Evolutionary conservation across 2,329 filamentous ascomycete genomes (phyloP).

Genomic region (Aspergillus latus): DNA sequence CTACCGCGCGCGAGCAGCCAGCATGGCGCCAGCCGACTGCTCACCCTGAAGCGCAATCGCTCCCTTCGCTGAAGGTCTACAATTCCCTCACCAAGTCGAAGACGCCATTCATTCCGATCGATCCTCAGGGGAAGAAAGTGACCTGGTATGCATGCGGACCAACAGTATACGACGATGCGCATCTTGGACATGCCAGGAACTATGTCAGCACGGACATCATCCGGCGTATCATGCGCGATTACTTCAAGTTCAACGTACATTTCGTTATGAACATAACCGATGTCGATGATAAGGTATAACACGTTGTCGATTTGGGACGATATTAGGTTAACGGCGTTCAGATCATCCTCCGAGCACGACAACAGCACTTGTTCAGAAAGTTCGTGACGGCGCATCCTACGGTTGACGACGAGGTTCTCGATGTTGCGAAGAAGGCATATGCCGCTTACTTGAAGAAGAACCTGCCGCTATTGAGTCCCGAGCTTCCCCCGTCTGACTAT

Average conservation of each 20-base stretch:
- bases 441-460: conserved; percentile 67
- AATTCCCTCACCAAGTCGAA: conserved; percentile 77
- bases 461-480: conserved; percentile 51
- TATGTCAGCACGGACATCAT: conserved; percentile 91
- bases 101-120: conserved; percentile 71
- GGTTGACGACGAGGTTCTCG: conserved; percentile 47
- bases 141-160: conserved; percentile 90
- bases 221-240: conserved; percentile 75
- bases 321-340: conserved; percentile 28
- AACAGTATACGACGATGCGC: conserved; percentile 79
- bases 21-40: conserved; percentile 44
- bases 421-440: conserved; percentile 54
- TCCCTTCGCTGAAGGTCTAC: conserved; percentile 69
- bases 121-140: conserved; percentile 65
- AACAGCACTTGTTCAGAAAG: conserved; percentile 74
- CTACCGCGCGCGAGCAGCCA: conserved; percentile 44
- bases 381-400: conserved; percentile 57
- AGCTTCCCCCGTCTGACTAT: conserved; percentile 50
- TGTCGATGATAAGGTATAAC: conserved; percentile 67
- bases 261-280: conserved; percentile 96
- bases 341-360: conserved; percentile 67
- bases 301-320: conserved; percentile 1
- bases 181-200: conserved; percentile 81
- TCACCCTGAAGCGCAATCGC: conserved; percentile 31
- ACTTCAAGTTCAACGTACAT: conserved; percentile 77